Evolutionary conservation across 352 stramenopile species (phyloP), one percentile per base, ranked within the genome.

Genomic region (Phytophthora macrochlamydospora): DNA sequence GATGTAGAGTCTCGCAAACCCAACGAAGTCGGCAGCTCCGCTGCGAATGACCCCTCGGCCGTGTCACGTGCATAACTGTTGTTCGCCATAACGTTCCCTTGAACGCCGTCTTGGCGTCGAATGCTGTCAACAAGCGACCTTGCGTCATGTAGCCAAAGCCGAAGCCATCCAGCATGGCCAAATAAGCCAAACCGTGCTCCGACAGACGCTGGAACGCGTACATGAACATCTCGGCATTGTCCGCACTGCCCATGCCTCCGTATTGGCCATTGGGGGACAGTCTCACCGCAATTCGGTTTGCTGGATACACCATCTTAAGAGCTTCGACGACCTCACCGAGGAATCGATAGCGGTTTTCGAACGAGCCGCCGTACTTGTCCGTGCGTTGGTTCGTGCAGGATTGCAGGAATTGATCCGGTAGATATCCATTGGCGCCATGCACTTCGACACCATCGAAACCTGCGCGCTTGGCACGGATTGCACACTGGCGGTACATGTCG

Each of bases 401-500:
- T 18, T 74, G 60, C 53, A 74, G 44, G 42, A 74, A 74, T 53
- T 74, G 60, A 18, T 97, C 86, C 46, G 97, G 56, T 33, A 97
- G 72, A 62, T 97, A 97, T 14, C 90, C 91, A 56, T 97, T 93
- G 9, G 84, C 90, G n/a, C 24, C 60, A 71, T 97, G 91, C 24
- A 98, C 56, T 56, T 98, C 90, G 31, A 98, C 73, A 32, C 91
- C 90, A 59, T 98, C 92, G 62, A 71, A 96, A 88, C 44, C 96
- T 12, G 88, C 89, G 4, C 82, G 86, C 43, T 87, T 85, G 2
- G 80, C 74, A 3, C 69, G 70, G 28, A 67, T 55, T 0, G 89
- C 88, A 2, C 58, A 76, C 43, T 77, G 56, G 8, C 69, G 66
- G 72, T 82, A 96, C 40, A 91, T 90, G 37, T 86, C 59, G 35